A percentile compares a stretch with the other conserved stretches of the same genome.
These are phyloP conservation scores for Podaxis rugospora DNA, from an alignment of 768 basidiomycete species.

Conservation along the genomic window DNA sequence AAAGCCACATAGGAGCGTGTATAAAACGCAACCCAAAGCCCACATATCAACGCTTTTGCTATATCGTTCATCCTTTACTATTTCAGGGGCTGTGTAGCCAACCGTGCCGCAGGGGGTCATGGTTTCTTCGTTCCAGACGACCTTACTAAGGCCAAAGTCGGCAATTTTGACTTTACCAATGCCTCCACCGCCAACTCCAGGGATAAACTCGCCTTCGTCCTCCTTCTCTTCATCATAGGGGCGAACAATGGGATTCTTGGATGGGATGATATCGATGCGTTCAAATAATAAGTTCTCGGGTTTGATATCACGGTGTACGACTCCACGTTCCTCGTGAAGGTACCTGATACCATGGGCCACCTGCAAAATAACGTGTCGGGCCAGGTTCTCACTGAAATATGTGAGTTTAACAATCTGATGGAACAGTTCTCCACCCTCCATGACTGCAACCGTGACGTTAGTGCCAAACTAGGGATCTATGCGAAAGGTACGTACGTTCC, in stretches of 20 bases:
- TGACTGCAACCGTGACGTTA: conserved; percentile 47
- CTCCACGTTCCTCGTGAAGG: conserved; percentile 95
- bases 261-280: conserved; percentile 86
- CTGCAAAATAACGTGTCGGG: conserved; percentile 95
- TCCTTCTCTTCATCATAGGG: conserved; percentile 98
- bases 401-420: conserved; percentile 99
- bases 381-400: conserved; percentile 96
- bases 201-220: conserved; percentile 94
- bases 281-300: conserved; percentile 97
- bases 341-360: conserved; percentile 92
- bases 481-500: conserved; percentile 59
- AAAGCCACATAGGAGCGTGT: conserved; percentile 96
- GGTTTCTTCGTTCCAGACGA: conserved; percentile 98
- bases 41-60: conserved; percentile 99
- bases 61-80: conserved; percentile 97
- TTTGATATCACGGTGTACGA: conserved; percentile 99
- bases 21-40: conserved; percentile 98
- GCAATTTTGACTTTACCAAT: conserved; percentile 99
- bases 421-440: conserved; percentile 98
- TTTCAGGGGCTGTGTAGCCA: conserved; percentile 98
- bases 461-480: neutral
- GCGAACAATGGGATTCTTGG: conserved; percentile 64
- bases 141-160: conserved; percentile 95
- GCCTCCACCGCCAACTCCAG: conserved; percentile 91
- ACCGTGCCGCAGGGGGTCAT: conserved; percentile 99